Conservation (phyloP, 169 alveolate genomes). For the Eimeria acervulina region DNA sequence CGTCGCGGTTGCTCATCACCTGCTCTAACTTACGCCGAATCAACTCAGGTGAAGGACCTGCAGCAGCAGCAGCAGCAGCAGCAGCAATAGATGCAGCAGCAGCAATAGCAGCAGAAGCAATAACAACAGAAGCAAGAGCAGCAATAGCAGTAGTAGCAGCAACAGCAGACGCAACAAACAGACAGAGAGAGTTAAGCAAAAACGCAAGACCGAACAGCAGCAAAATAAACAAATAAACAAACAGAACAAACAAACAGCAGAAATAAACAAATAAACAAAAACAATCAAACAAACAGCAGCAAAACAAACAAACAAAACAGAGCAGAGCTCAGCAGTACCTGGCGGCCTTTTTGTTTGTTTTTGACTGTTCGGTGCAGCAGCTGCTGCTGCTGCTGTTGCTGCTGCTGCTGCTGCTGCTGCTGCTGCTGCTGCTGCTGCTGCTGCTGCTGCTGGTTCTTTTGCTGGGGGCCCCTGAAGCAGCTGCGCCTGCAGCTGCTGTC, state of each 20-base stretch:
- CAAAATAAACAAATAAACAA: no score
- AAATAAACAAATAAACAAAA: no score
- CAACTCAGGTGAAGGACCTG: conserved; percentile 78
- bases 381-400: background rate
- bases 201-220: background rate
- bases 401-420: background rate
- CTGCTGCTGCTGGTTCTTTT: no score
- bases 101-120: background rate
- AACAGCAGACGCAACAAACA: background rate
- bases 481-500: background rate
- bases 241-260: no score
- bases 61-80: background rate
- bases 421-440: background rate
- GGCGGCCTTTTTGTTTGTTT: no score
- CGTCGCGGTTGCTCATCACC: conserved; percentile 53
- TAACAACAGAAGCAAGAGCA: background rate
- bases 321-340: background rate
- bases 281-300: no score
- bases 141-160: background rate
- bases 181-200: no score
- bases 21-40: conserved; percentile 64
- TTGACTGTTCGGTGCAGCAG: background rate
- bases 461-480: background rate
- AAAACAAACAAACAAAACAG: no score
- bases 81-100: no score